These are phyloP conservation scores for Akebia trifoliata DNA, from an alignment of 164 flowering plant species.

Conservation along the genomic window DNA sequence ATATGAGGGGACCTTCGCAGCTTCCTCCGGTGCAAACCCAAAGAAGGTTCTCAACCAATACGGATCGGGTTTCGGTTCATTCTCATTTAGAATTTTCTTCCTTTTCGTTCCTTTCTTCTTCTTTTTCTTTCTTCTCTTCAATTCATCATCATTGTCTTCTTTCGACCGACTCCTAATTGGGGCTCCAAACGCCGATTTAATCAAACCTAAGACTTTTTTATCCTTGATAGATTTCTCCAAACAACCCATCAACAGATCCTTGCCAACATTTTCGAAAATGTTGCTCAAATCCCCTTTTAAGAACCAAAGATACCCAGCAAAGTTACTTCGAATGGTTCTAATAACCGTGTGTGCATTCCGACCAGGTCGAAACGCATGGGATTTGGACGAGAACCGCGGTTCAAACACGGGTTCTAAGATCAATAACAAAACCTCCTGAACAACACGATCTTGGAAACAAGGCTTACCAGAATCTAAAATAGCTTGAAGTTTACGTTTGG, in stretches of 20 bases:
- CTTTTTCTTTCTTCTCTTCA: constrained; percentile 29
- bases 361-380: constrained; percentile 85
- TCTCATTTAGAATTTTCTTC: constrained; percentile 58
- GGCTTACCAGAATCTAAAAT: constrained; percentile 40
- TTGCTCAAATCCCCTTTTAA: constrained; percentile 70
- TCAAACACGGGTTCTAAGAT: constrained; percentile 84
- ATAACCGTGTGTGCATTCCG: constrained; percentile 83
- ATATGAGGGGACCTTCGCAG: constrained; percentile 69
- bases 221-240: constrained; percentile 68
- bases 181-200: constrained; percentile 46
- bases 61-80: constrained; percentile 96
- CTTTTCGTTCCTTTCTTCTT: constrained; percentile 47
- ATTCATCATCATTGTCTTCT: constrained; percentile 17
- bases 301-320: constrained; percentile 93
- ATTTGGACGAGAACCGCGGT: constrained; percentile 62
- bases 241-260: constrained; percentile 44
- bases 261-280: constrained; percentile 41
- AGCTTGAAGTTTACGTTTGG: constrained; percentile 44
- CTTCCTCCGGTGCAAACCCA: constrained; percentile 83
- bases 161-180: constrained; percentile 1
- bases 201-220: constrained; percentile 61
- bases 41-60: constrained; percentile 91
- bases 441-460: constrained; percentile 76
- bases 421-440: constrained; percentile 83
- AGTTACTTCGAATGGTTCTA: constrained; percentile 78